Evolutionary conservation across 768 basidiomycete genomes (phyloP).

Genomic region (Russula sp.): DNA sequence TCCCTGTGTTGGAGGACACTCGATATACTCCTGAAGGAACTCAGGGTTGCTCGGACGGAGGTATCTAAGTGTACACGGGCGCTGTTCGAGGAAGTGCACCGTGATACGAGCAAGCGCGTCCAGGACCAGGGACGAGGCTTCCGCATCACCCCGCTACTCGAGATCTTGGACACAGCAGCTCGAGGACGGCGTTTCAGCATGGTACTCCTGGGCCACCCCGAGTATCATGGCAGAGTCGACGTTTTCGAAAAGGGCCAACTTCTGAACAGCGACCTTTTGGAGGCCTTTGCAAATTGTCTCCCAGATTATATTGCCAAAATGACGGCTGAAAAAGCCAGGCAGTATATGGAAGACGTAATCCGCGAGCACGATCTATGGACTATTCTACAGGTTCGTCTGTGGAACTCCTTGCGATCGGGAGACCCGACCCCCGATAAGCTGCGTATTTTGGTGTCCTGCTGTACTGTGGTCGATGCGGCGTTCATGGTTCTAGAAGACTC

Average conservation of each 20-base stretch:
- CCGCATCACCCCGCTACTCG: neutral
- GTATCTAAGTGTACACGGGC: neutral
- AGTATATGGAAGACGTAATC: neutral
- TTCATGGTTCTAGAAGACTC: conserved; percentile 1
- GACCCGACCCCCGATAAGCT: neutral
- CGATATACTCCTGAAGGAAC: conserved; percentile 4
- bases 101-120: neutral
- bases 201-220: neutral
- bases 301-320: neutral
- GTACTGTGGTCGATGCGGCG: conserved; percentile 1
- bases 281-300: conserved; percentile 6
- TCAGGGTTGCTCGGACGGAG: neutral
- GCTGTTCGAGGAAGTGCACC: neutral
- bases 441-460: conserved; percentile 1
- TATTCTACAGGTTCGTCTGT: neutral
- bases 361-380: conserved; percentile 7
- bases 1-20: conserved; percentile 11
- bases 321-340: too few species aligned
- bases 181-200: neutral
- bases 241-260: conserved; percentile 3
- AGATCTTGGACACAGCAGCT: neutral
- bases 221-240: conserved; percentile 5
- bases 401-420: neutral
- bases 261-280: neutral
- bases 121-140: neutral